These are phyloP conservation scores for Leishmania arabica DNA, from an alignment of 208 protist genomes.

Conservation along the genomic window DNA sequence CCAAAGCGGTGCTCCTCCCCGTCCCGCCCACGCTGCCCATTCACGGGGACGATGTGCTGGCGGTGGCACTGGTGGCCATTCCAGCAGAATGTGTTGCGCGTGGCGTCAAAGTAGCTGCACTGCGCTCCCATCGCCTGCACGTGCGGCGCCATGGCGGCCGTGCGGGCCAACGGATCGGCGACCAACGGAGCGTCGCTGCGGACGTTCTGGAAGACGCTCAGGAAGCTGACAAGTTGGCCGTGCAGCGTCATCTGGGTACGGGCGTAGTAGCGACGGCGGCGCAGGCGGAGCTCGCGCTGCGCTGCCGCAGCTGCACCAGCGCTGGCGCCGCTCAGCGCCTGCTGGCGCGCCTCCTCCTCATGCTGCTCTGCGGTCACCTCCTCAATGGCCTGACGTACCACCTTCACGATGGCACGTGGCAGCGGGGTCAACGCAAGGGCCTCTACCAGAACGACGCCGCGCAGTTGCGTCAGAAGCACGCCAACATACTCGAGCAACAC, in stretches of 20 bases:
- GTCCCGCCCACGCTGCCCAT: conserved; percentile 21
- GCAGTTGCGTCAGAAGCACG: conserved; percentile 64
- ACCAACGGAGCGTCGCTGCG: conserved; percentile 27
- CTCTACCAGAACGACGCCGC: conserved; percentile 31
- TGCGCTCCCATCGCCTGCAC: conserved; percentile 17
- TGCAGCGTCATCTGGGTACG: conserved; percentile 20
- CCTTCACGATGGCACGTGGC: conserved; percentile 28
- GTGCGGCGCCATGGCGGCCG: conserved; percentile 14
- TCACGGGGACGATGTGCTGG: conserved; percentile 29
- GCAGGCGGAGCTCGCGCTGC: conserved; percentile 12
- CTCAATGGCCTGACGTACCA: conserved; percentile 22
- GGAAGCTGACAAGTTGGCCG: conserved; percentile 34
- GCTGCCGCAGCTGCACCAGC: background rate
- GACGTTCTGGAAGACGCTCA: conserved; percentile 25
- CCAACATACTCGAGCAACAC: conserved; percentile 69
- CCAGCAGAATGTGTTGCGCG: conserved; percentile 47
- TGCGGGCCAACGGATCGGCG: conserved; percentile 13
- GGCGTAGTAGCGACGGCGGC: conserved; percentile 25
- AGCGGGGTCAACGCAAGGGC: conserved; percentile 41
- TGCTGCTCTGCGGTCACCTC: conserved; percentile 19
- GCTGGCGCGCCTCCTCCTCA: conserved; percentile 12
- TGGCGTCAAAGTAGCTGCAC: conserved; percentile 40
- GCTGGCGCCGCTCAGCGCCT: background rate
- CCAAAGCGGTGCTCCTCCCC: conserved; percentile 23
- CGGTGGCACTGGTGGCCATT: conserved; percentile 41